Conservation (phyloP, 2,329 filamentous ascomycete species). For the Fusarium aywerte region DNA sequence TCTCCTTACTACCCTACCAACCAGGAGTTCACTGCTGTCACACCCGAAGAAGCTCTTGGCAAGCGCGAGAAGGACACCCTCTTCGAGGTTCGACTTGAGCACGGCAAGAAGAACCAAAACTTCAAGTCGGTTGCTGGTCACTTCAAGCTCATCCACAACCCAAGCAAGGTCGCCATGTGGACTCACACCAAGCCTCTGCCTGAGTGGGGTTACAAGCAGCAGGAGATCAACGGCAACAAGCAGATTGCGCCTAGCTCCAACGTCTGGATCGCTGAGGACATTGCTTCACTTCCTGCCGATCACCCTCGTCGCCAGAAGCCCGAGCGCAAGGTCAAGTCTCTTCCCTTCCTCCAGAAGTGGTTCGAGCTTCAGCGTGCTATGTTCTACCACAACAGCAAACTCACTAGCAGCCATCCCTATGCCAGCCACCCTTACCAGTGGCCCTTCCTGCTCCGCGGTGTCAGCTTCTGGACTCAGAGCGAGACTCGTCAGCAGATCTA, state of each 20-base stretch:
- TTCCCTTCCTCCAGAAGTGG: slow-evolving; percentile 94
- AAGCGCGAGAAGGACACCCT: slow-evolving; percentile 86
- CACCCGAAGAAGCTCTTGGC: slow-evolving; percentile 75
- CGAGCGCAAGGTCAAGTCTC: slow-evolving; percentile 79
- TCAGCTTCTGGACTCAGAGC: slow-evolving; percentile 99
- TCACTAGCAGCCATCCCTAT: slow-evolving; percentile 97
- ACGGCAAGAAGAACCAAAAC: slow-evolving; percentile 80
- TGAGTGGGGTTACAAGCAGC: slow-evolving; percentile 96
- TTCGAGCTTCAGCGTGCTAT: slow-evolving; percentile 96
- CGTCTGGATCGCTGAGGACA: slow-evolving; percentile 92
- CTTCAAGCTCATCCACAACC: slow-evolving; percentile 95
- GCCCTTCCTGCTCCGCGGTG: slow-evolving; percentile 96
- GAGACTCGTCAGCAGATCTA: slow-evolving; percentile 97
- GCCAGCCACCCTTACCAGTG: slow-evolving; percentile 94
- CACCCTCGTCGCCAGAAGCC: slow-evolving; percentile 79
- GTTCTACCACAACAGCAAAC: slow-evolving; percentile 99
- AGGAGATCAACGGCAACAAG: slow-evolving; percentile 99
- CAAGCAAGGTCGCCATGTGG: slow-evolving; percentile 99
- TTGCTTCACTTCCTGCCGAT: slow-evolving; percentile 79
- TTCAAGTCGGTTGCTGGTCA: slow-evolving; percentile 92
- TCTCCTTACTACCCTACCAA: slow-evolving; percentile 97
- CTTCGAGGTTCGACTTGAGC: slow-evolving; percentile 92
- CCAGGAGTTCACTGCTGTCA: slow-evolving; percentile 94
- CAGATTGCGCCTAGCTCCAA: slow-evolving; percentile 90
- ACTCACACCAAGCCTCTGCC: slow-evolving; percentile 95